Evolutionary conservation across 148 eudicot species (phyloP).

Genomic region (Drosera capensis): DNA sequence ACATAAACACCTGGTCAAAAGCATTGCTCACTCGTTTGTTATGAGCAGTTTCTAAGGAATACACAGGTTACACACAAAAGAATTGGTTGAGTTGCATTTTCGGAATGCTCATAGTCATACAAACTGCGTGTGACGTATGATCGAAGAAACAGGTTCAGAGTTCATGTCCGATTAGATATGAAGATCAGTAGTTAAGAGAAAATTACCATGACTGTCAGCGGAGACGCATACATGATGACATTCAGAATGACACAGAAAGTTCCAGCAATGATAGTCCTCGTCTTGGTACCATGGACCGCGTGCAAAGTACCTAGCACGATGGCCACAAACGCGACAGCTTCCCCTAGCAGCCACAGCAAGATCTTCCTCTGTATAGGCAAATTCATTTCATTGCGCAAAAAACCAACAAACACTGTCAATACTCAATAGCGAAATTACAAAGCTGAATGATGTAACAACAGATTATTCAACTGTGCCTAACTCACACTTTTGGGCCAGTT

Average conservation of each 20-base stretch:
- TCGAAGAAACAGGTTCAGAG: too few relatives aligned
- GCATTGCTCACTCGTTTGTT: too few relatives aligned
- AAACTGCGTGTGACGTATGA: too few relatives aligned
- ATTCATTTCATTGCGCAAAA: slow-evolving; percentile 8
- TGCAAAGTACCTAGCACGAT: slow-evolving; percentile 18
- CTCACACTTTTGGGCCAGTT: slow-evolving; percentile 32
- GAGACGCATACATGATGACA: slow-evolving; percentile 49
- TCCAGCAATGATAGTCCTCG: slow-evolving; percentile 48
- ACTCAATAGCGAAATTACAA: too few relatives aligned
- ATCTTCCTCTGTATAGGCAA: slow-evolving; percentile 32
- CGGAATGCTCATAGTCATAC: too few relatives aligned
- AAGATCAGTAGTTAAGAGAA: slow-evolving; percentile 6
- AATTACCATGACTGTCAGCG: slow-evolving; percentile 45
- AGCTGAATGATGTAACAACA: too few relatives aligned
- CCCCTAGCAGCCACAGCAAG: slow-evolving; percentile 9
- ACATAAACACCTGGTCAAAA: too few relatives aligned
- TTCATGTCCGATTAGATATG: neutral
- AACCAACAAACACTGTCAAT: too few relatives aligned
- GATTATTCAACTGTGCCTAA: too few relatives aligned
- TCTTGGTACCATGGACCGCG: slow-evolving; percentile 16
- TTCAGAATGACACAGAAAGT: slow-evolving; percentile 40
- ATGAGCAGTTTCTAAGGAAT: too few relatives aligned
- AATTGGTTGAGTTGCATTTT: too few relatives aligned
- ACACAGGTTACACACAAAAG: too few relatives aligned
- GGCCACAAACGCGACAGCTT: slow-evolving; percentile 15